A percentile compares a stretch with the other conserved stretches of the same genome.
Conservation (phyloP, 306 rosid species). For the Boehmeria nivea region DNA sequence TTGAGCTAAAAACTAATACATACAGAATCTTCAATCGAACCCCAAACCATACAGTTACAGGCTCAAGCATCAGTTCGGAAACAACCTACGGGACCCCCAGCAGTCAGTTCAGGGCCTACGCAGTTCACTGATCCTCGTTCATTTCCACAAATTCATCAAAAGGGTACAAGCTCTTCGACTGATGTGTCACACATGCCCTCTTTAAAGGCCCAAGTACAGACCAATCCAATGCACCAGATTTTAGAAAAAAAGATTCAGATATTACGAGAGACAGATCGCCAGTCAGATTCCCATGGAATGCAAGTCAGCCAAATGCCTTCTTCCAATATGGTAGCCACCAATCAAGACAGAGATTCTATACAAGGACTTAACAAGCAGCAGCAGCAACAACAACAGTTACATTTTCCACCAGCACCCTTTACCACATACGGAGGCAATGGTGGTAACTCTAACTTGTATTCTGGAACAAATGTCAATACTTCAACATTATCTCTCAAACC, state of each 20-base stretch:
- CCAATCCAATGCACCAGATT: conserved; percentile 34
- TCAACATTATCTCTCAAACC: conserved; percentile 51
- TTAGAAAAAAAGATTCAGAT: too few species aligned
- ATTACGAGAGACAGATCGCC: conserved; percentile 46
- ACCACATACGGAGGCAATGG: conserved; percentile 53
- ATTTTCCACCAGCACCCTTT: conserved; percentile 44
- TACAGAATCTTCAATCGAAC: conserved; percentile 17
- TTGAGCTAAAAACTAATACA: background rate
- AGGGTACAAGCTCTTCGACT: conserved; percentile 49
- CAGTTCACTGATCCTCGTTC: conserved; percentile 68
- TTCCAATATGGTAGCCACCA: conserved; percentile 39
- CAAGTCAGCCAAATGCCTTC: conserved; percentile 48
- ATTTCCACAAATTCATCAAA: conserved; percentile 66
- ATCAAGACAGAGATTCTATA: conserved; percentile 60
- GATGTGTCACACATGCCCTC: conserved; percentile 50
- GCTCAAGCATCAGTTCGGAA: conserved; percentile 50
- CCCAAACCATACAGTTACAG: conserved; percentile 26
- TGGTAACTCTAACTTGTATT: conserved; percentile 54
- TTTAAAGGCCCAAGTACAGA: conserved; percentile 40
- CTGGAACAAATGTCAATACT: conserved; percentile 51
- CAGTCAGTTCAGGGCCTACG: conserved; percentile 43
- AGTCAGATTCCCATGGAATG: conserved; percentile 42
- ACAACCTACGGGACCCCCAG: conserved; percentile 57
- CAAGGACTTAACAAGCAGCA: conserved; percentile 70
- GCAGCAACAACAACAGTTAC: conserved; percentile 46